Percentiles rank a stretch among this genome's conserved stretches.
phyloP scores from a whole-genome alignment of 257 asterid genomes.

The Apocynum venetum region DNA sequence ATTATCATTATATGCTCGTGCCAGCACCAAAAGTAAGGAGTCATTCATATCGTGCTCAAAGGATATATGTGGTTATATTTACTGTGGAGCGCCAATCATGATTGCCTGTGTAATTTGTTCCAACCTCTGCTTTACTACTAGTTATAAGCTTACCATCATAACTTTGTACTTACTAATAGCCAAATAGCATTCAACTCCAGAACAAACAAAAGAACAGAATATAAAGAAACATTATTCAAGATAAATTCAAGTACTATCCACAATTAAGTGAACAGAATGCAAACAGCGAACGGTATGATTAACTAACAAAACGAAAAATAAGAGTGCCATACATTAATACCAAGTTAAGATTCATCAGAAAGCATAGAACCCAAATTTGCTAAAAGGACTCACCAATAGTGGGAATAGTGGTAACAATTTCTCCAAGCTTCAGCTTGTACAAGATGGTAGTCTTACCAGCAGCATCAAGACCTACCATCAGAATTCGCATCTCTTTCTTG shows the following conservation, averaged over 20 bases:
- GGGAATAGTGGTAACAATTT: slow-evolving; percentile 41
- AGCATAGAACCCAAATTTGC: background rate
- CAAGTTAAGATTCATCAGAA: background rate
- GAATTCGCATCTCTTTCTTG: slow-evolving; percentile 40
- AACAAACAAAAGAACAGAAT: background rate
- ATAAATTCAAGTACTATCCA: background rate
- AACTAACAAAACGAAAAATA: background rate
- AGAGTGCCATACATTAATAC: background rate
- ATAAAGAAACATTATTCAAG: background rate
- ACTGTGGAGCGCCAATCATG: background rate
- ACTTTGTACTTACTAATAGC: background rate
- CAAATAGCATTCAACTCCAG: background rate
- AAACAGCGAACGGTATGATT: background rate
- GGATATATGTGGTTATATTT: background rate
- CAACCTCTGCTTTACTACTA: background rate
- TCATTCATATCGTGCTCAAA: background rate
- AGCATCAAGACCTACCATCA: slow-evolving; percentile 45
- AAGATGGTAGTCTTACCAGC: slow-evolving; percentile 43
- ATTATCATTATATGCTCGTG: background rate
- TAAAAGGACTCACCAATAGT: slow-evolving; percentile 31
- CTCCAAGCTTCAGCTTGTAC: slow-evolving; percentile 44
- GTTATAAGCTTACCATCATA: too few species aligned
- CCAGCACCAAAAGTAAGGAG: background rate
- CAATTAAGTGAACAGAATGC: background rate
- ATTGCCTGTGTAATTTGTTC: background rate